These are phyloP conservation scores for Neonectria faginata DNA, from an alignment of 2,329 filamentous ascomycete species.

Conservation along the genomic window DNA sequence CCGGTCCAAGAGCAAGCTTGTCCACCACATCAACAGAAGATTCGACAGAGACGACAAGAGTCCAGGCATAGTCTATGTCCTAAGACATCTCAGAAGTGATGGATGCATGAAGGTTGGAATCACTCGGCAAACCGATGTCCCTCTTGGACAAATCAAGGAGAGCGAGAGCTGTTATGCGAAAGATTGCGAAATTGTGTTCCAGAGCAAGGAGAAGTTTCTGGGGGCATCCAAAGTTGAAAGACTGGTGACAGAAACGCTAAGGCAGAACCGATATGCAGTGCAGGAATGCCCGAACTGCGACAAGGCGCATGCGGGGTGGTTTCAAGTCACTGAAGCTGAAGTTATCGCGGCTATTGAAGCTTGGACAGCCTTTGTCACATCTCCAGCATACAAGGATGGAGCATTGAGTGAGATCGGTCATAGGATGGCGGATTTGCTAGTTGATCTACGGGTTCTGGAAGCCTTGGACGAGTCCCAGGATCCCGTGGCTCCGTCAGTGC, in stretches of 20 bases:
- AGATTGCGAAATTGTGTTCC: not conserved
- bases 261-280: not conserved
- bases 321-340: not conserved
- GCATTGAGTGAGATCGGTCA: not conserved
- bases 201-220: not conserved
- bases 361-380: slow-evolving; percentile 2
- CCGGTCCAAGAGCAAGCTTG: not conserved
- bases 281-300: not conserved
- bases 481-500: not conserved
- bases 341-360: not conserved
- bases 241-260: not conserved
- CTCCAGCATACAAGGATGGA: not conserved
- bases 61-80: not conserved
- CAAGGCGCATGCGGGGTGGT: not conserved
- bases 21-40: not conserved
- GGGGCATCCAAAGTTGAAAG: not conserved
- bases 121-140: not conserved
- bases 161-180: not conserved
- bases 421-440: not conserved
- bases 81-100: not conserved
- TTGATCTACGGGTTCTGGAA: not conserved
- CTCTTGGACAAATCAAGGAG: not conserved
- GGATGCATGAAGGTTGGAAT: not conserved
- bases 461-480: not conserved
- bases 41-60: not conserved